These are phyloP conservation scores for Pharus latifolius DNA, from an alignment of 176 grass and related monocot species.

Conservation along the genomic window DNA sequence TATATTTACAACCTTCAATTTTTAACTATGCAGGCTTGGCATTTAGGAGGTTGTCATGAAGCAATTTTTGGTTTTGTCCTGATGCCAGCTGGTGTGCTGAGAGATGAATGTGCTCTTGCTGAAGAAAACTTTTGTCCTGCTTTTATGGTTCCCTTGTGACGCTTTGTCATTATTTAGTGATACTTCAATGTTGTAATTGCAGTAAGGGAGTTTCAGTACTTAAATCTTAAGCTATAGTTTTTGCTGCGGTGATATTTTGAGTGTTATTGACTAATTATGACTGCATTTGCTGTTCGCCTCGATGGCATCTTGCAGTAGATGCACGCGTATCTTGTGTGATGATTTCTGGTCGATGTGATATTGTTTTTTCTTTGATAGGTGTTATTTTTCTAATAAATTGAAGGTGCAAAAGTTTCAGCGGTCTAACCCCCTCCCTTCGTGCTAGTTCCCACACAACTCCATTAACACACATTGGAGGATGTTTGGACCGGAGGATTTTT, in stretches of 20 bases:
- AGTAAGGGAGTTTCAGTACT: too few relatives aligned
- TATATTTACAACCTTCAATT: not conserved
- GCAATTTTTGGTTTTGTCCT: constrained; percentile 10
- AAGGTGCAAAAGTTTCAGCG: too few relatives aligned
- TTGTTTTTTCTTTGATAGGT: too few relatives aligned
- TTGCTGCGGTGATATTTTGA: not conserved
- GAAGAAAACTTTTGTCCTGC: constrained; percentile 27
- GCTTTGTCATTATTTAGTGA: constrained; percentile 12
- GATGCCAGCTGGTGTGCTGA: not conserved
- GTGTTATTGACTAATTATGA: not conserved
- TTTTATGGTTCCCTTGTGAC: not conserved
- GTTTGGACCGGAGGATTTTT: too few relatives aligned
- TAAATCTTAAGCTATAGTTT: not conserved
- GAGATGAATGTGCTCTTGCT: not conserved
- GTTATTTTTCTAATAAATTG: too few relatives aligned
- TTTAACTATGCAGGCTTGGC: constrained; percentile 9
- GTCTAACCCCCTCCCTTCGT: too few relatives aligned
- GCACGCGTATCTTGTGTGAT: too few relatives aligned
- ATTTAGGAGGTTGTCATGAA: not conserved
- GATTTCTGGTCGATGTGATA: too few relatives aligned
- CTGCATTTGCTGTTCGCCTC: not conserved
- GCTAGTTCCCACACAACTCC: too few relatives aligned
- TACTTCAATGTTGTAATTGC: constrained; percentile 1
- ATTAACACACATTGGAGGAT: too few relatives aligned
- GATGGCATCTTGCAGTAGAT: too few relatives aligned